A percentile compares a stretch with the other conserved stretches of the same genome.
Evolutionary conservation across 495 filamentous ascomycete species (phyloP).

Genomic region (Penicillium malachiteum): DNA sequence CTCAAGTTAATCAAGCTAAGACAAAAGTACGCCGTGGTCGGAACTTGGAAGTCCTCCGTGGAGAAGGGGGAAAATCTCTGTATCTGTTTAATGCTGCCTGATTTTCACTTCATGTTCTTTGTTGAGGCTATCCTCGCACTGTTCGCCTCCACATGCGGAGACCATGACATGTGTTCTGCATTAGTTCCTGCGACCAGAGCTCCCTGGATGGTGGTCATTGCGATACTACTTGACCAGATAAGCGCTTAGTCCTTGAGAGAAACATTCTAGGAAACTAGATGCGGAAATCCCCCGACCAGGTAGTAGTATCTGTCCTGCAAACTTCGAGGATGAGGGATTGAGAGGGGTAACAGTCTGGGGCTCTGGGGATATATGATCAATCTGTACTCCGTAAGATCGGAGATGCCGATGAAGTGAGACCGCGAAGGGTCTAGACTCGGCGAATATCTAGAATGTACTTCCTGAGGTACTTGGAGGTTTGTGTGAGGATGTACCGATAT

Average conservation of each 20-base stretch:
- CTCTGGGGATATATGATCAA: too few relatives aligned
- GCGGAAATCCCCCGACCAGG: neutral
- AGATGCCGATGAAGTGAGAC: neutral
- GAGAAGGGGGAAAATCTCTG: neutral
- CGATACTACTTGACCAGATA: conserved; percentile 21
- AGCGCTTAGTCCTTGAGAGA: conserved; percentile 22
- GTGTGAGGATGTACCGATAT: conserved; percentile 2
- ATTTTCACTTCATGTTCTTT: neutral
- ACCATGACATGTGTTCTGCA: conserved; percentile 22
- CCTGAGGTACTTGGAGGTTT: neutral
- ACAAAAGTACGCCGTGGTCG: conserved; percentile 1
- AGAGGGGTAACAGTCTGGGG: neutral
- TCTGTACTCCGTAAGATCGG: neutral
- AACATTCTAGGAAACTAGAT: neutral
- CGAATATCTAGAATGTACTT: neutral
- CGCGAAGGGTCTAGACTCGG: neutral
- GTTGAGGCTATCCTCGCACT: conserved; percentile 12
- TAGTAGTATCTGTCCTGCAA: neutral
- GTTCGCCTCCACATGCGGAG: conserved; percentile 27
- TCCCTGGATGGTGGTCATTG: conserved; percentile 10
- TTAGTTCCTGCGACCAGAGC: conserved; percentile 23
- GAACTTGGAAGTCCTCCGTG: neutral
- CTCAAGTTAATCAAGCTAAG: neutral
- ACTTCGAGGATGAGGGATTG: neutral
- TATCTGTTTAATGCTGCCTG: neutral